Base-by-base conservation (phyloP, 192 early-diverging fungal genomes). In the Coemansia sp. region DNA sequence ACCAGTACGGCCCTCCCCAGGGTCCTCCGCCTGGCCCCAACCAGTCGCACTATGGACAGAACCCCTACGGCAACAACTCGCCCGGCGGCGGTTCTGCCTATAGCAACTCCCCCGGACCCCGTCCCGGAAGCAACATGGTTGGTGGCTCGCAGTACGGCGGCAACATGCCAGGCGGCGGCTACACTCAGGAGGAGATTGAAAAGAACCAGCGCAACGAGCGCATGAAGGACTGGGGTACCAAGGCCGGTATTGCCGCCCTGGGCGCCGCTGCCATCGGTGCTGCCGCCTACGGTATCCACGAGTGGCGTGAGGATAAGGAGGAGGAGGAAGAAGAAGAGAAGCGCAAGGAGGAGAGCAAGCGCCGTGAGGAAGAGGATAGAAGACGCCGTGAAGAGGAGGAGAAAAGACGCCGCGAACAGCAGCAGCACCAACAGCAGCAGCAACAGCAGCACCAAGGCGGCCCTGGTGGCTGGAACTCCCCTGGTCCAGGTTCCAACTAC, bases 111-210 rank as follows among this genome's bases (percentile, higher is more conserved):
- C 62, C 47, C 0, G 59, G 62, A 3, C 61, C 62, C 15, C 67
- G 59, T 10, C 60, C 64, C 11, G 67, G 67, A 15, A 44, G 53
- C 58, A 66, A 67, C 67, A 59, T 65, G 66, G 64, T 59, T 18
- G 73, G 67, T 30, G 67, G 67, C 22, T 50, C 47, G 15, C 61
- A 58, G 46, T 46, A 62, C 19, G 61, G 62, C 14, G 64, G 61
- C 57, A 78, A 78, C 61, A 55, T 61, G 55, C 68, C 69, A 0
- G 68, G 69, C 40, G 55, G 59, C 43, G 64, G 57, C 61, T 77
- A 62, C 57, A 66, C 73, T 15, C 67, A 77, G 49, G 73, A 77
- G 22, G 73, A 77, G 50, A 9, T 66, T 2, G 67, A 62, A 1
- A 62, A 66, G 46, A 53, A 59, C 40, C 55, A 69, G 43, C 58